Evolutionary conservation across 176 grass and related monocot species (phyloP), one percentile per base, ranked within the genome.

Genomic region (Elaeis guineensis): DNA sequence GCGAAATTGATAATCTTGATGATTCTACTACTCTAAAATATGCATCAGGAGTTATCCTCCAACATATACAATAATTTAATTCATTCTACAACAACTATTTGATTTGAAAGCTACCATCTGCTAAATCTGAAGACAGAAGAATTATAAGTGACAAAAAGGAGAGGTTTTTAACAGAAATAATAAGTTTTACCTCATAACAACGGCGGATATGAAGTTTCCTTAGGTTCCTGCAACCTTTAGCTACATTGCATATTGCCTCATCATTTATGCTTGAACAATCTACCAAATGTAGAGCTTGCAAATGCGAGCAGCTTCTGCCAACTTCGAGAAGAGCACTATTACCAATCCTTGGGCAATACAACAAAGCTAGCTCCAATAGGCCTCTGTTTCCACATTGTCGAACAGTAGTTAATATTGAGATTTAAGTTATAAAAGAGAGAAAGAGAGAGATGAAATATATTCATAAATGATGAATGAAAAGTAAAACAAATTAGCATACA

Each of bases 291-390:
- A 96, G 86, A 59, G 75, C 69, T 59, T 52, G 73, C 19, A 96
- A 76, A 73, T 87, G 80, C 23, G 83, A 79, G 65, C 91, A 96
- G 24, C 91, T 86, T 74, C 65, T 78, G 61, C 86, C 91, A 69
- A 96, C 72, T 82, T 96, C 91, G 48, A 84, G 39, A 73, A 96
- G 90, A 68, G 86, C 83, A 85, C 65, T 90, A 68, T 87, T 83
- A 24, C 51, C 70, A 52, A 96, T 79, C 78, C 86, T 87, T 67
- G 83, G 81, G 63, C 91, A 90, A 55, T 82, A 90, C 58, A 90
- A 75, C 62, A 96, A 77, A 66, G 80, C 81, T 3, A 96, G 61
- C 71, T 96, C 80, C 80, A 81, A 26, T 75, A 96, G 86, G 19
- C 75, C 77, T 69, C 91, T 92, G 77, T 58, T 82, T 77, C 8